A percentile compares a stretch with the other conserved stretches of the same genome.
Conservation (phyloP, 257 asterid genomes). For the Oldenlandia corymbosa region DNA sequence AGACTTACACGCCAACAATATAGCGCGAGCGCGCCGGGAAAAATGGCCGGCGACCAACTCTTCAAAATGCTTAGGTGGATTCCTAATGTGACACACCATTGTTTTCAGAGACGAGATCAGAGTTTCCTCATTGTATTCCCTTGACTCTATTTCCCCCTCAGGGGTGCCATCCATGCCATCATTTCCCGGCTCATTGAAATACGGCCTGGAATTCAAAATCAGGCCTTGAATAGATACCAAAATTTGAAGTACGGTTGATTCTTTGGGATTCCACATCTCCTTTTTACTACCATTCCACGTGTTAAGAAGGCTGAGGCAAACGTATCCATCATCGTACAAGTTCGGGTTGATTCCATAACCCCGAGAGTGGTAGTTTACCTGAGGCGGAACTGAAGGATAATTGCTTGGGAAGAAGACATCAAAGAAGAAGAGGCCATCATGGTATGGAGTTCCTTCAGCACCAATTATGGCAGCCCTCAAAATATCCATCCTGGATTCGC, state of each 20-base stretch:
- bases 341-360: conserved; percentile 94
- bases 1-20: conserved; percentile 69
- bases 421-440: conserved; percentile 94
- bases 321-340: conserved; percentile 74
- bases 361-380: conserved; percentile 91
- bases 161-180: conserved; percentile 40
- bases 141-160: conserved; percentile 48
- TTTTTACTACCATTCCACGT: conserved; percentile 72
- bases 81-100: conserved; percentile 67
- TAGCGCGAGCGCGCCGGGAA: conserved; percentile 47
- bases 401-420: conserved; percentile 70
- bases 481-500: conserved; percentile 87
- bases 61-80: conserved; percentile 94
- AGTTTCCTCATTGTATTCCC: conserved; percentile 59
- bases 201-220: conserved; percentile 85
- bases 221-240: conserved; percentile 94
- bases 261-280: conserved; percentile 78
- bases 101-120: conserved; percentile 62
- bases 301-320: conserved; percentile 90
- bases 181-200: conserved; percentile 85
- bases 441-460: conserved; percentile 97
- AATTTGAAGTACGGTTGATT: conserved; percentile 80
- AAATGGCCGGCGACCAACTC: conserved; percentile 70
- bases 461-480: conserved; percentile 90
- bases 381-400: conserved; percentile 85